Percentiles rank a stretch among this genome's conserved stretches.
Evolutionary conservation across 306 rosid genomes (phyloP).

Genomic region (Castanopsis chinensis): DNA sequence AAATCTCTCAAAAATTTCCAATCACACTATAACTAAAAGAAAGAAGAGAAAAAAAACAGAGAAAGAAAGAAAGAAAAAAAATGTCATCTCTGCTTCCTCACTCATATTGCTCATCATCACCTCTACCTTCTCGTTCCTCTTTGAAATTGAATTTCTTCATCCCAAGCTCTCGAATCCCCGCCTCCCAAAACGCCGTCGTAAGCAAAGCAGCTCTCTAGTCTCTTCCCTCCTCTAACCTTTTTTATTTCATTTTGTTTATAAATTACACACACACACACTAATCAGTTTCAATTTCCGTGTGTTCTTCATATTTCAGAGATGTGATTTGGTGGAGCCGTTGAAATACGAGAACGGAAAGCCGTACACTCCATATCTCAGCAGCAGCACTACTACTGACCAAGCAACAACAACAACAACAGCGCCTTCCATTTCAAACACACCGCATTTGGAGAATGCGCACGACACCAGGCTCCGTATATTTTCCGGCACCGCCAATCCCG

Average conservation of each 20-base stretch:
- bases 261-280: too few species aligned
- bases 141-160: neutral
- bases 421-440: slow-evolving; percentile 25
- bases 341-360: slow-evolving; percentile 64
- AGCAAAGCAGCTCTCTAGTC: neutral
- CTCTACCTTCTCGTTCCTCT: slow-evolving; percentile 13
- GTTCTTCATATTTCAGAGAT: slow-evolving; percentile 40
- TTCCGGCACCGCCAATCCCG: slow-evolving; percentile 83
- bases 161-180: slow-evolving; percentile 12
- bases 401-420: neutral
- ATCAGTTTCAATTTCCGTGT: too few species aligned
- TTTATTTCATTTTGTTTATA: neutral
- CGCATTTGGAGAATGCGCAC: slow-evolving; percentile 35
- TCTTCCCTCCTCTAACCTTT: neutral
- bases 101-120: neutral
- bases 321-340: slow-evolving; percentile 41
- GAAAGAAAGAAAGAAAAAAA: neutral
- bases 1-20: too few species aligned
- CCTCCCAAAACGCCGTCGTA: slow-evolving; percentile 32
- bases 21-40: neutral
- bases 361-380: slow-evolving; percentile 3
- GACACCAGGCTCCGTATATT: slow-evolving; percentile 75
- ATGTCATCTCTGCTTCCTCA: slow-evolving; percentile 39
- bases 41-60: too few species aligned
- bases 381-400: neutral